These are phyloP conservation scores for Boletus pseudopeckii DNA, from an alignment of 768 basidiomycete genomes.

Conservation along the genomic window DNA sequence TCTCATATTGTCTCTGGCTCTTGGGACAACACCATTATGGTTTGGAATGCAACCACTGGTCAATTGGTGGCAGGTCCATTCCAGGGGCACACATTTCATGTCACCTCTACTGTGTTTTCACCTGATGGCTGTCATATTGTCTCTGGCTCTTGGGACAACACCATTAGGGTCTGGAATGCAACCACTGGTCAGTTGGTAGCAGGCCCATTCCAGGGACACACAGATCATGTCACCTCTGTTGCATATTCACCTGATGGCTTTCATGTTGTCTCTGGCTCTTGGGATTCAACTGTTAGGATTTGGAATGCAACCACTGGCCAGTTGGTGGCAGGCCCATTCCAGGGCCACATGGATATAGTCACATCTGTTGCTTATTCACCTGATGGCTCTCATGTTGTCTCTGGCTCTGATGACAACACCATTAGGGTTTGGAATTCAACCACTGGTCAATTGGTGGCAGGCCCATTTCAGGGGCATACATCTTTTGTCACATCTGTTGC, in stretches of 20 bases:
- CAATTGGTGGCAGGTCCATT: background rate
- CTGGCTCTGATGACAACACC: background rate
- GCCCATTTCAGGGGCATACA: background rate
- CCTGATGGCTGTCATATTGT: background rate
- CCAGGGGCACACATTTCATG: background rate
- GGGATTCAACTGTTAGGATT: background rate
- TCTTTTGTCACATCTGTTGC: too few species aligned
- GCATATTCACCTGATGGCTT: background rate
- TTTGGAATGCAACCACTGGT: conserved; percentile 17
- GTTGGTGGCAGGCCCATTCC: too few species aligned
- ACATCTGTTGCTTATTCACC: too few species aligned
- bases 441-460: background rate
- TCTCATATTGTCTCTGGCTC: background rate
- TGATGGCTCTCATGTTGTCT: background rate
- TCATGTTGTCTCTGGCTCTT: background rate
- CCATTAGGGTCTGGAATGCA: too few species aligned
- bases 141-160: background rate
- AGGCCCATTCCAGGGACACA: background rate
- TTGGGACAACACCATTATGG: background rate
- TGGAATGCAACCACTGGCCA: conserved; percentile 10
- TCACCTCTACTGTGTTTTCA: conserved; percentile 4
- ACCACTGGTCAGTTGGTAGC: too few species aligned
- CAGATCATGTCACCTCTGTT: too few species aligned
- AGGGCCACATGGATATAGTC: too few species aligned
- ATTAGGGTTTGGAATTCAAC: too few species aligned